Conservation (phyloP, 2,329 filamentous ascomycete genomes). For the Sordariomycetes sp. region DNA sequence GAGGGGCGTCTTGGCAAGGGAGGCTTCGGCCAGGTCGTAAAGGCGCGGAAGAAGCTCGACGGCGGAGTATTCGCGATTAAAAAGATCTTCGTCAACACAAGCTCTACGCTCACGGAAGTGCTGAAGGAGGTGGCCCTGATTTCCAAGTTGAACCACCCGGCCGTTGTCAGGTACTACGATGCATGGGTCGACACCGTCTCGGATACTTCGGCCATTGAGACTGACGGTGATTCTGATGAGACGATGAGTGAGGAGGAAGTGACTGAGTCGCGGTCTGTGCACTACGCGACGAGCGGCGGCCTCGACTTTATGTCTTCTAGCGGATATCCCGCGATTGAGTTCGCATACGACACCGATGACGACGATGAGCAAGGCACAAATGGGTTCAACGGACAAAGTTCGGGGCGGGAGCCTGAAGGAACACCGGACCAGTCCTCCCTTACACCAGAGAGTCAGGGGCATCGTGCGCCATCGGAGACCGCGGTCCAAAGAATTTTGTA, state of each 20-base stretch:
- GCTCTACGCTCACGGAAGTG: constrained; percentile 53
- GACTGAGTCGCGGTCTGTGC: constrained; percentile 14
- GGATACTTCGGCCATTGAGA: constrained; percentile 23
- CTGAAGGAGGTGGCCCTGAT: constrained; percentile 77
- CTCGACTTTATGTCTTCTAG: constrained; percentile 90
- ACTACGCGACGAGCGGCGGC: constrained; percentile 58
- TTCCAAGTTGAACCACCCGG: constrained; percentile 83
- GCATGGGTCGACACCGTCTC: constrained; percentile 77
- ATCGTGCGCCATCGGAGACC: background rate
- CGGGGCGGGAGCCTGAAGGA: constrained; percentile 13
- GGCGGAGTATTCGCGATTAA: constrained; percentile 93
- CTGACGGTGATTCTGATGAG: constrained; percentile 39
- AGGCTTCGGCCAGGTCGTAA: constrained; percentile 92
- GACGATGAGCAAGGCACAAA: constrained; percentile 21
- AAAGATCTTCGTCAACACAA: constrained; percentile 62
- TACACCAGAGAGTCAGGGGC: background rate
- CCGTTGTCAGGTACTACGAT: constrained; percentile 80
- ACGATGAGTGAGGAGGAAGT: constrained; percentile 16
- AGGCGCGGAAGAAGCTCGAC: constrained; percentile 87
- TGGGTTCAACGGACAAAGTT: constrained; percentile 19
- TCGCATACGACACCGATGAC: constrained; percentile 44
- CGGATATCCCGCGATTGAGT: constrained; percentile 64
- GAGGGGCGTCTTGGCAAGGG: constrained; percentile 82
- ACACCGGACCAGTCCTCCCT: constrained; percentile 6
- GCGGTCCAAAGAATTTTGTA: constrained; percentile 56